A percentile compares a stretch with the other conserved stretches of the same genome.
Evolutionary conservation across 371 early-diverging fungal species (phyloP).

Genomic region (Haplosporangium sp.): DNA sequence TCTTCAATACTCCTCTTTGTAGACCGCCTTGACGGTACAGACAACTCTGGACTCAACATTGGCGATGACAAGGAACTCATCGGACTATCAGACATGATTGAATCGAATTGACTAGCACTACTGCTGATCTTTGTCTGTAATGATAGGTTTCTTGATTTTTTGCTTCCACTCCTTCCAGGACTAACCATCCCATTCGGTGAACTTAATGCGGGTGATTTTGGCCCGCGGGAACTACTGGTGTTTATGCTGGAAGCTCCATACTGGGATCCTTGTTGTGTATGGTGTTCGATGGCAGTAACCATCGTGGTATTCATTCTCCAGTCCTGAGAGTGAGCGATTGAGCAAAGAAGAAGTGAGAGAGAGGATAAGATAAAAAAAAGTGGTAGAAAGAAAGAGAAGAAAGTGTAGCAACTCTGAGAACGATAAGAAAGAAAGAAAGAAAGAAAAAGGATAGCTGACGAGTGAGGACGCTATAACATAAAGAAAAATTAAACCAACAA

Average conservation of each 20-base stretch:
- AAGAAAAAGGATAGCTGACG: background rate
- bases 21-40: slow-evolving; percentile 11
- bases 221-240: slow-evolving; percentile 15
- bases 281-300: slow-evolving; percentile 55
- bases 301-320: slow-evolving; percentile 55
- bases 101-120: slow-evolving; percentile 4
- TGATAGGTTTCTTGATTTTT: slow-evolving; percentile 34
- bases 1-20: slow-evolving; percentile 35
- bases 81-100: slow-evolving; percentile 32
- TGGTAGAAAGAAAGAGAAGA: background rate
- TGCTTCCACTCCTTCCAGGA: slow-evolving; percentile 26
- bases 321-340: slow-evolving; percentile 11
- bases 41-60: slow-evolving; percentile 8
- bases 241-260: slow-evolving; percentile 22
- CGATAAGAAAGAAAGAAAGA: background rate
- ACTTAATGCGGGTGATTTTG: slow-evolving; percentile 31
- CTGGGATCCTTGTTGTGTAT: slow-evolving; percentile 33
- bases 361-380: background rate
- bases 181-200: slow-evolving; percentile 29
- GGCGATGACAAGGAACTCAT: slow-evolving; percentile 32
- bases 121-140: slow-evolving; percentile 32
- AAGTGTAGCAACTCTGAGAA: background rate
- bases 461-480: too few species aligned
- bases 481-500: too few species aligned
- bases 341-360: too few species aligned